Percentiles rank a stretch among this genome's conserved stretches.
These are phyloP conservation scores for Fragaria iinumae DNA, from an alignment of 306 rosid species.

Conservation along the genomic window DNA sequence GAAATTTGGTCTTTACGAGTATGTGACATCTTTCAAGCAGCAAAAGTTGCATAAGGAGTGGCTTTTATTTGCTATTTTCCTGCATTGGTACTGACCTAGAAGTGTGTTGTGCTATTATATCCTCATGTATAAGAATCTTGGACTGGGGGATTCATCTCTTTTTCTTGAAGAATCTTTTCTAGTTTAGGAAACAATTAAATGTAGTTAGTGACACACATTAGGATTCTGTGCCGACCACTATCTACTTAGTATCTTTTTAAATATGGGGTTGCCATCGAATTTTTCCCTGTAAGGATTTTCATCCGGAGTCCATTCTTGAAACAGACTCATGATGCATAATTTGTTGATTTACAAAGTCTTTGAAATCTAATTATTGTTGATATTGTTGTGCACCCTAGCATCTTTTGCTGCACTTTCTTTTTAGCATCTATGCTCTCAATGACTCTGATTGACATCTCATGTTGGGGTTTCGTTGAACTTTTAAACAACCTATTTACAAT, in stretches of 20 bases:
- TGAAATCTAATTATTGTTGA: not conserved
- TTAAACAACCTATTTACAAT: not conserved
- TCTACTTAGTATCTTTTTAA: not conserved
- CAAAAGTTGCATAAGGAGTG: not conserved
- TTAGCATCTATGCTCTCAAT: not conserved
- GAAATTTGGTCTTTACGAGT: not conserved
- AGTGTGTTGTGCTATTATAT: not conserved
- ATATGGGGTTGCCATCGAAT: not conserved
- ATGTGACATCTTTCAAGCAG: not conserved
- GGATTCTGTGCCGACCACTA: not conserved
- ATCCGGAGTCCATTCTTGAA: not conserved
- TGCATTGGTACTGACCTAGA: not conserved
- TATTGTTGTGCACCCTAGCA: not conserved
- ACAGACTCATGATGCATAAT: not conserved
- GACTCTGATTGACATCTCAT: not conserved
- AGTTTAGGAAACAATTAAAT: not conserved
- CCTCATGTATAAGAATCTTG: not conserved
- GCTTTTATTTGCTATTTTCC: constrained; percentile 4
- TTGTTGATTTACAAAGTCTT: not conserved
- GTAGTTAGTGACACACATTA: not conserved
- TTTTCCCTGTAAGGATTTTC: not conserved
- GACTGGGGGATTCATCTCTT: not conserved
- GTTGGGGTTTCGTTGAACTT: not conserved
- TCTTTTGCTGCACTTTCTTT: not conserved
- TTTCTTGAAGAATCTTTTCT: not conserved